Conservation (phyloP, 768 basidiomycete genomes). For the Amanita pseudoporphyria region DNA sequence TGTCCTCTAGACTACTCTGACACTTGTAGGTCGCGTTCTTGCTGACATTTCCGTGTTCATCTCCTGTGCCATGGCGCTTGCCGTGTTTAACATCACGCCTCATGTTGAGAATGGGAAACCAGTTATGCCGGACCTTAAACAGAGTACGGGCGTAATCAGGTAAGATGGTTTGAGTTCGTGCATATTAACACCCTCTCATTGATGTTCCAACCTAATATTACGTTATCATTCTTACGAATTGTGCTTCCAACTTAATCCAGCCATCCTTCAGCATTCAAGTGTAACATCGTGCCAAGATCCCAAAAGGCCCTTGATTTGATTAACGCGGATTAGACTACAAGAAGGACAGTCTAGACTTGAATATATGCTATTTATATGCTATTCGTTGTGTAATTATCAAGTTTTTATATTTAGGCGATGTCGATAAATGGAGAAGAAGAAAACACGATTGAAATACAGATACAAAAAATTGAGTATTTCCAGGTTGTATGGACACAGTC, state of each 20-base stretch:
- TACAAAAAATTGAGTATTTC: too few species aligned
- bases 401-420: too few species aligned
- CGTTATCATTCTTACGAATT: not conserved
- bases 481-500: too few species aligned
- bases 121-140: conserved; percentile 29
- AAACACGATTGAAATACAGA: too few species aligned
- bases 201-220: not conserved
- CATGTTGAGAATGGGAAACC: conserved; percentile 15
- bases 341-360: not conserved
- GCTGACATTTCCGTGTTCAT: conserved; percentile 37
- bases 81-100: conserved; percentile 30
- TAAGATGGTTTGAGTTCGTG: conserved; percentile 9
- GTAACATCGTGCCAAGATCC: conserved; percentile 9
- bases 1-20: not conserved
- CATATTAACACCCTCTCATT: not conserved
- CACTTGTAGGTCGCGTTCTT: conserved; percentile 10
- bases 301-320: conserved; percentile 14
- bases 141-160: conserved; percentile 39
- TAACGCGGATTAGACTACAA: not conserved
- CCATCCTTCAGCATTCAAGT: conserved; percentile 19
- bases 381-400: too few species aligned
- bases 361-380: too few species aligned
- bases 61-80: conserved; percentile 28
- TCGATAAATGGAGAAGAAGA: too few species aligned
- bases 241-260: conserved; percentile 6